phyloP scores from a whole-genome alignment of 2,329 filamentous ascomycete species.

The Mariannaea elegans region DNA sequence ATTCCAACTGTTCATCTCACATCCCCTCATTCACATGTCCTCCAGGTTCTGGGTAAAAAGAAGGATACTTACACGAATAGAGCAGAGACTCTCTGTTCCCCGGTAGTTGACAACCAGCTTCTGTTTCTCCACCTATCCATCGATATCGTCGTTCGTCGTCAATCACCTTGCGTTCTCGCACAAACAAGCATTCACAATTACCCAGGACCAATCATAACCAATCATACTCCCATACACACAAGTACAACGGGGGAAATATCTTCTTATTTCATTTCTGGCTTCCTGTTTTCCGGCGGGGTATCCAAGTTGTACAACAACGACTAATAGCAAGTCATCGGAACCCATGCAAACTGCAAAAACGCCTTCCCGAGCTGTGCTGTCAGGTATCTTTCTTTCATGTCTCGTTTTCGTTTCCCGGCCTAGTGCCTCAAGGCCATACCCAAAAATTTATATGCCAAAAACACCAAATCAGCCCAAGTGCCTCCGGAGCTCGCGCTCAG shows the following conservation, averaged over 20 bases:
- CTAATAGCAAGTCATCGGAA: slow-evolving; percentile 20
- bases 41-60: neutral
- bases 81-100: no score
- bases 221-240: no score
- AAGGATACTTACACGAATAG: neutral
- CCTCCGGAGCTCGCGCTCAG: slow-evolving; percentile 36
- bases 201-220: neutral
- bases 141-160: neutral
- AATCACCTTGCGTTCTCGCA: neutral
- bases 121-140: no score
- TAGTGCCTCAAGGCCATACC: slow-evolving; percentile 16
- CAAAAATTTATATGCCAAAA: slow-evolving; percentile 19
- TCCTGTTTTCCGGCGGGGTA: slow-evolving; percentile 27
- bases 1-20: neutral
- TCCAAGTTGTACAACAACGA: slow-evolving; percentile 31
- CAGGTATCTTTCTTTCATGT: slow-evolving; percentile 22
- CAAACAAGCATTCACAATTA: neutral
- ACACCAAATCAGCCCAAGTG: slow-evolving; percentile 27
- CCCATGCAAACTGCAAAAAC: slow-evolving; percentile 32
- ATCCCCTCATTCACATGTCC: slow-evolving; percentile 10
- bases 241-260: slow-evolving; percentile 6
- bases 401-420: slow-evolving; percentile 29
- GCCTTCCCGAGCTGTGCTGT: slow-evolving; percentile 28
- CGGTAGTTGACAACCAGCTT: no score
- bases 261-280: slow-evolving; percentile 5